A percentile compares a stretch with the other conserved stretches of the same genome.
These are phyloP conservation scores for Isatis tinctoria DNA, from an alignment of 345 rosid genomes.

Conservation along the genomic window DNA sequence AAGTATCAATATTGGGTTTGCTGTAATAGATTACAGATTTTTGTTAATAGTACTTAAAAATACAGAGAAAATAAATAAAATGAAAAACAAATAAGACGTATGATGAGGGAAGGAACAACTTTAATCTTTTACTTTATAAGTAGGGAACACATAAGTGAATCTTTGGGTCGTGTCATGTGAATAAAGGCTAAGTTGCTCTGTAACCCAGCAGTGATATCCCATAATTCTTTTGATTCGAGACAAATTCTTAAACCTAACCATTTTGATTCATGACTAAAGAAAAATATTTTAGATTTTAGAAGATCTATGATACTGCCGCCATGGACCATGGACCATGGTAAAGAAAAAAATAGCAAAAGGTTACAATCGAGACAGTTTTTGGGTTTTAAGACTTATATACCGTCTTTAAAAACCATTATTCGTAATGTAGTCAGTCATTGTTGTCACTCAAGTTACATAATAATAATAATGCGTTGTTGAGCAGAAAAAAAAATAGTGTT, in stretches of 20 bases:
- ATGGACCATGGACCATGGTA: not conserved
- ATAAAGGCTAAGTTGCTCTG: constrained; percentile 28
- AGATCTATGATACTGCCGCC: not conserved
- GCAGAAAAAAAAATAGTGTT: too few relatives aligned
- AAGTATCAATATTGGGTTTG: constrained; percentile 34
- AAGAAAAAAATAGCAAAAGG: not conserved
- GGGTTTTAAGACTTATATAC: not conserved
- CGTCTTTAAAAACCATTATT: not conserved
- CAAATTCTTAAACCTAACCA: constrained; percentile 18
- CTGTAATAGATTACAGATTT: constrained; percentile 6
- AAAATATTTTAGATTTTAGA: not conserved
- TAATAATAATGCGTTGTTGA: too few relatives aligned
- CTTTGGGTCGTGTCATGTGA: constrained; percentile 52
- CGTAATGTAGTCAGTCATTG: too few relatives aligned
- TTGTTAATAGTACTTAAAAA: not conserved
- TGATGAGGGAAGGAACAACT: constrained; percentile 35
- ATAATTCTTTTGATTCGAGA: constrained; percentile 1
- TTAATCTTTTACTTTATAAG: constrained; percentile 37
- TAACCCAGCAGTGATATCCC: constrained; percentile 24
- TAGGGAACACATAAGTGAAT: constrained; percentile 47
- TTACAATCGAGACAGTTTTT: not conserved
- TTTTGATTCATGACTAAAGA: not conserved
- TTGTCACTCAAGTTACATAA: too few relatives aligned
- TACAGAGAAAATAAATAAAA: not conserved
- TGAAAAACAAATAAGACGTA: constrained; percentile 13